Evolutionary conservation across 148 eudicot genomes (phyloP), one percentile per base, ranked within the genome.

Genomic region (Beta vulgaris): DNA sequence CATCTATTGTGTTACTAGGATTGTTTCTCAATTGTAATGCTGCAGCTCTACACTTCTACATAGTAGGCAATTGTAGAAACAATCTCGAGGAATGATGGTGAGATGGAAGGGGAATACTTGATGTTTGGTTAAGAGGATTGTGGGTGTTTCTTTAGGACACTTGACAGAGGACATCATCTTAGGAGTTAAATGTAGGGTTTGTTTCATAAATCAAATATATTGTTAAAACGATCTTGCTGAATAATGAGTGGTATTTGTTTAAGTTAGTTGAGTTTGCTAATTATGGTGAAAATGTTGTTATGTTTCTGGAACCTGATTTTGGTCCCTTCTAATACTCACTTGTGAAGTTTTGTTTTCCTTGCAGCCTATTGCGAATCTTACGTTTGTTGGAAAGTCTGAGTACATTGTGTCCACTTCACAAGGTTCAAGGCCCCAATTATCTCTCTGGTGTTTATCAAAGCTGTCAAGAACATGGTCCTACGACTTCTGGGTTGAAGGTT

Each of bases 361-460:
- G 62, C 92, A 92, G 97, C 90, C 96, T 61, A 91, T 94, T 61
- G 72, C 44, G 37, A 85, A 78, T 60, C 86, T 95, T 63, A 82
- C 92, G 55, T 95, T 95, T 87, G 84, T 88, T 76, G 98, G 92
- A 44, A 86, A 83, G 76, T 90, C 98, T 7, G 91, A 86, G 29
- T 89, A 82, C 80, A 85, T 95, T 60, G 88, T 95, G 61, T 90
- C 97, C 29, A 80, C 88, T 57, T 89, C 93, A 67, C 86, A 65
- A 68, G 97, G 93, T 42, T 82, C 93, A 73, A 83, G 32, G 75
- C 86, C 96, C 36, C 87, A 86, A 74, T 44, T 92, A 32, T 84
- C 88, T 55, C 77, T 95, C 31, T 95, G 97, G 97, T 82, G 86
- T 68, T 80, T 89, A 90, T 85, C 96, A 68, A 86, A 82, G 80